phyloP scores from a whole-genome alignment of 2,329 filamentous ascomycete genomes.

The Fusarium oxysporum region DNA sequence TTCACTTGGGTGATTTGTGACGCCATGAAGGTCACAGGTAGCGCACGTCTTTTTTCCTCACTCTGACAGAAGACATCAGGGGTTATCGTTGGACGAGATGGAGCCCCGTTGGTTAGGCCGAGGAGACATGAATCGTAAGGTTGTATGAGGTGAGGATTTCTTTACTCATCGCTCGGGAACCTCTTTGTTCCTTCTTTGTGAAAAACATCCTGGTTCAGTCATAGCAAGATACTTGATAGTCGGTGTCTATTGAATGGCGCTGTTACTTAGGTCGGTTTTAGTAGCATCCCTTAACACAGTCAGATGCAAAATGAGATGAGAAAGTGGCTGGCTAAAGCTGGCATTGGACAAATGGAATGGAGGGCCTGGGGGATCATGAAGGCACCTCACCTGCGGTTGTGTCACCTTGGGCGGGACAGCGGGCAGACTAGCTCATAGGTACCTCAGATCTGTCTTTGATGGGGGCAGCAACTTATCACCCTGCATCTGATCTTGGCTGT shows the following conservation, averaged over 20 bases:
- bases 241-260: not conserved
- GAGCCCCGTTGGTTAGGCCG: not conserved
- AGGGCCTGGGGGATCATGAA: conserved; percentile 18
- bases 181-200: not conserved
- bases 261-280: not conserved
- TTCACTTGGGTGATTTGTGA: conserved; percentile 45
- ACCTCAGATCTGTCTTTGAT: conserved; percentile 15
- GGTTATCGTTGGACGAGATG: conserved; percentile 27
- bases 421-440: conserved; percentile 13
- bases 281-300: conserved; percentile 12
- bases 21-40: conserved; percentile 45
- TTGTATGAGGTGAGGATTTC: conserved; percentile 2
- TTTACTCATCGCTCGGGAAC: conserved; percentile 15
- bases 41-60: conserved; percentile 23
- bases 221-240: not conserved
- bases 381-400: conserved; percentile 25
- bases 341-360: conserved; percentile 19
- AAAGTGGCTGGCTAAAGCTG: conserved; percentile 21
- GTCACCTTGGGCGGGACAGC: conserved; percentile 29
- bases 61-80: conserved; percentile 20
- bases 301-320: conserved; percentile 28
- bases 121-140: conserved; percentile 7
- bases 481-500: conserved; percentile 14
- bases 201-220: not conserved
- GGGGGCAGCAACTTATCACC: conserved; percentile 30